Conservation (phyloP, 345 rosid species). For the Boechera retrofracta region DNA sequence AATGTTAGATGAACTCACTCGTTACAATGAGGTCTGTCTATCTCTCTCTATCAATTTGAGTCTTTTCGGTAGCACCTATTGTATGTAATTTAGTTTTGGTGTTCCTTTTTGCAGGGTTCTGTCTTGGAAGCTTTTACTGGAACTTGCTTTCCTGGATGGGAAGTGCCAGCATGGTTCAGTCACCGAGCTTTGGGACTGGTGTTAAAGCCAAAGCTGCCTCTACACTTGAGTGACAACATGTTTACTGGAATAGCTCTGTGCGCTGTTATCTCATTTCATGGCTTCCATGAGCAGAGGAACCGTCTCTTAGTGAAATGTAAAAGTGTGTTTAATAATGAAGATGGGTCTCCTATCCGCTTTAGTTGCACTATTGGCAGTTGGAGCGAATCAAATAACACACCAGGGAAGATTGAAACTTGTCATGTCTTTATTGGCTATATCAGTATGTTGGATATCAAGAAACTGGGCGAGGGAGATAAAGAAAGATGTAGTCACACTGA, state of each 20-base stretch:
- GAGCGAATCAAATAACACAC: not conserved
- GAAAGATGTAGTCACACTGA: not conserved
- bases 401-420: not conserved
- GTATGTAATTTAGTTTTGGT: not conserved
- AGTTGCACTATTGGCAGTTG: not conserved
- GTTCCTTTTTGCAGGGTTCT: not conserved
- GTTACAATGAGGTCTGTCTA: not conserved
- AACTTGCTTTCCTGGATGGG: slow-evolving; percentile 28
- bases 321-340: not conserved
- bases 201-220: not conserved
- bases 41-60: not conserved
- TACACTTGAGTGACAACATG: not conserved
- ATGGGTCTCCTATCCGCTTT: not conserved
- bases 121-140: not conserved
- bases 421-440: not conserved
- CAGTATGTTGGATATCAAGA: not conserved
- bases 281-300: not conserved
- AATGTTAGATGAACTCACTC: not conserved
- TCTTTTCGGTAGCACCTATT: not conserved
- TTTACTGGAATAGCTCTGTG: slow-evolving; percentile 5
- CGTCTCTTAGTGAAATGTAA: not conserved
- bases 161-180: not conserved
- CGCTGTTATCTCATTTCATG: slow-evolving; percentile 1
- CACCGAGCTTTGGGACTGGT: not conserved
- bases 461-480: not conserved